These are phyloP conservation scores for Ascodesmis nigricans DNA, from an alignment of 495 filamentous ascomycete genomes.

Conservation along the genomic window DNA sequence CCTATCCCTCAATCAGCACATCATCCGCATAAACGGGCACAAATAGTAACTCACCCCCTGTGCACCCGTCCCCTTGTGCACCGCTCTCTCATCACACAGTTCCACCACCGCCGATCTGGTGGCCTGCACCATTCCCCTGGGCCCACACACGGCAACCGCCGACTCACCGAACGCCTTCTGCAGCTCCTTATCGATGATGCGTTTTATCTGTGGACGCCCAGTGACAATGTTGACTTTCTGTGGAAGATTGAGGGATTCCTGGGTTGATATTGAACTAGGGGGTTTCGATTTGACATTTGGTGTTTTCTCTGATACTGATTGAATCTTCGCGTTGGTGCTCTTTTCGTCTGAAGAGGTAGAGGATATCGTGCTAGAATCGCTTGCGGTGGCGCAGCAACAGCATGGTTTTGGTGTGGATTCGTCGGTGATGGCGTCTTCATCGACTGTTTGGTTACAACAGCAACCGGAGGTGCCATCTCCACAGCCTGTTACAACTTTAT, in stretches of 20 bases:
- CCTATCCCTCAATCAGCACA: not conserved
- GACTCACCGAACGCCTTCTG: conserved; percentile 65
- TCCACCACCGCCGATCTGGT: conserved; percentile 44
- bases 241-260: conserved; percentile 1
- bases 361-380: not conserved
- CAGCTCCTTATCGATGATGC: conserved; percentile 33
- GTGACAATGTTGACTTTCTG: conserved; percentile 11
- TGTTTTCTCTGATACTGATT: no score
- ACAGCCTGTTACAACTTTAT: no score
- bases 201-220: conserved; percentile 23
- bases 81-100: conserved; percentile 64
- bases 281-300: not conserved
- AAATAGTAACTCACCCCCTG: conserved; percentile 42
- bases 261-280: conserved; percentile 3
- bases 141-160: conserved; percentile 65
- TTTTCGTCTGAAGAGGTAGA: no score
- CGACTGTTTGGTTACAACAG: conserved; percentile 31
- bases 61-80: conserved; percentile 77
- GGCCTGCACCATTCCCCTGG: conserved; percentile 38
- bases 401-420: conserved; percentile 3
- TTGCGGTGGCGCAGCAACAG: conserved; percentile 9
- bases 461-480: no score
- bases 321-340: no score
- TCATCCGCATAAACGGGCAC: not conserved
- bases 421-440: conserved; percentile 25